These are phyloP conservation scores for Vaccinium myrtillus DNA, from an alignment of 148 eudicot genomes.

Conservation along the genomic window DNA sequence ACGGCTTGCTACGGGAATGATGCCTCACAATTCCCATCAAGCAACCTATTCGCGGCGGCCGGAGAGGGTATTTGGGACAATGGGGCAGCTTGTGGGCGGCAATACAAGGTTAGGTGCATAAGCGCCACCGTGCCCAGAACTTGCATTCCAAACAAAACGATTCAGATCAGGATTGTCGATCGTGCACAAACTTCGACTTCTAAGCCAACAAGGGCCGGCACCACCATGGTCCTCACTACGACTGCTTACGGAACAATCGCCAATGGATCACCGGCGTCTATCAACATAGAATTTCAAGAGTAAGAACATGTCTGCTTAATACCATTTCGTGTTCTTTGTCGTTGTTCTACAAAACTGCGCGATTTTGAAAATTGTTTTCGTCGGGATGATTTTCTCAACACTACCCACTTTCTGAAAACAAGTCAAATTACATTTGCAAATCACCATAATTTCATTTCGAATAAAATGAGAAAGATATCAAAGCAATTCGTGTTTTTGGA, in stretches of 20 bases:
- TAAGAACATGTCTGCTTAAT: background rate
- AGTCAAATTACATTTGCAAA: background rate
- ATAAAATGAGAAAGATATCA: too few species aligned
- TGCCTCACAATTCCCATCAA: constrained; percentile 43
- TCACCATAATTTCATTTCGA: too few species aligned
- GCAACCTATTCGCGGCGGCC: constrained; percentile 59
- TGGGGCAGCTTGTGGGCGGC: constrained; percentile 69
- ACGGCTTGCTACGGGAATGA: background rate
- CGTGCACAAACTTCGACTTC: constrained; percentile 26
- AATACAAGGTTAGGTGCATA: constrained; percentile 55
- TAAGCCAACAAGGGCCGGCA: constrained; percentile 24
- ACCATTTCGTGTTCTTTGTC: too few species aligned
- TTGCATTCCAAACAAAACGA: constrained; percentile 36
- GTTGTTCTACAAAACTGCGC: too few species aligned
- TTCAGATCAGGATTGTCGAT: background rate
- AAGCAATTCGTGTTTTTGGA: background rate
- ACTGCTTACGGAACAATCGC: constrained; percentile 41
- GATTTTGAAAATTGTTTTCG: background rate
- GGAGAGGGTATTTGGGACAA: constrained; percentile 74
- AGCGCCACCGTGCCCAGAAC: constrained; percentile 28
- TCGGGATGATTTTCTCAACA: background rate
- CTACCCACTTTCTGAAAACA: background rate
- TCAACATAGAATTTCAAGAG: constrained; percentile 29
- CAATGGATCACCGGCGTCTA: constrained; percentile 18
- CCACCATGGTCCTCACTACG: constrained; percentile 43